Base-by-base conservation (phyloP, 2,329 filamentous ascomycete genomes). In the Cladophialophora chaetospira region DNA sequence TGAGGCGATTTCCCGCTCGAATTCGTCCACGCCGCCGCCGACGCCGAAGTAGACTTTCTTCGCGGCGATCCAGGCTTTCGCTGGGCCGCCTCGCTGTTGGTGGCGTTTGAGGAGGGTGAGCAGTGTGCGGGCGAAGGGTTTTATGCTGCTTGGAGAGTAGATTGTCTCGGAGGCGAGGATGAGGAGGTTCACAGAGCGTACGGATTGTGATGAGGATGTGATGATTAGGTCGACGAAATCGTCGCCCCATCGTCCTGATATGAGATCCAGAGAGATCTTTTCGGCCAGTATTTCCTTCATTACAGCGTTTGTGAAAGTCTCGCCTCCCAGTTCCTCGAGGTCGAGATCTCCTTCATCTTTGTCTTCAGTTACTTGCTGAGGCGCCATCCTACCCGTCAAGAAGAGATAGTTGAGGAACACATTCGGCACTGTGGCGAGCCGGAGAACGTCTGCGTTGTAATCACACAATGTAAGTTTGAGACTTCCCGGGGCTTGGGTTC, bases 1-100 rank as follows among this genome's bases (percentile, higher is more conserved):
- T 2, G 44, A 48, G 9, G 52, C 46, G 5, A 73, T 60, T 11
- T 64, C 64, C 38, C 62, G 58, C 44, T 75, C 52, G 62, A 87
- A 83, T 31, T 82, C 82, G 70, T 86, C 82, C 8, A 87, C 81
- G 26, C 83, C 84, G 1, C 84, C 84, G 1, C 84, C 84, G 26
- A 87, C 84, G 0, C 84, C 84, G 66, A 87, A 87, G 70, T 87
- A 87, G 36, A 87, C 79, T 61, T 80, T 77, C 71, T 87, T 87
- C 2, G 84, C 84, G 6, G 82, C 84, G 4, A 87, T 74, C 55
- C 86, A 71, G 2, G 82, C 81, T 62, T 77, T 82, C 33, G 69
- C 55, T 3, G 23, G 15, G n/a, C 15, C 36, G 8, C 3, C 3
- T 3, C 36, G 35, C 11, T 17, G 36, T 21, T 26, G 26, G 13